Conservation (phyloP, 2,329 filamentous ascomycete genomes). For the Acephala macrosclerotiorum region DNA sequence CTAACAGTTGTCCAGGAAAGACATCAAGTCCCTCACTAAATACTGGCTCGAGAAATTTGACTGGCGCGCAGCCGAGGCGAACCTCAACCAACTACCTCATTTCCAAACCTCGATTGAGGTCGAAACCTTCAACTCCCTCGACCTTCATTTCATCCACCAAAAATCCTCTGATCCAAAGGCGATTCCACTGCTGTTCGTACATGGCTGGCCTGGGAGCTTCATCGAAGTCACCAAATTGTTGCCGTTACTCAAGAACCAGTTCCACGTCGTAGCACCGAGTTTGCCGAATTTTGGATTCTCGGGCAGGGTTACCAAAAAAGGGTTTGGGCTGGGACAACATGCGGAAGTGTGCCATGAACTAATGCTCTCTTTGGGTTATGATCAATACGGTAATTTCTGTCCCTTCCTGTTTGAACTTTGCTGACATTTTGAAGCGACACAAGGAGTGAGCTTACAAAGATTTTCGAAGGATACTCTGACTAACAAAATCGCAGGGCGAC, state of each 20-base stretch:
- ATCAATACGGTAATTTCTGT: conserved; percentile 53
- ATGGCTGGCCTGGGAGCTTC: conserved; percentile 69
- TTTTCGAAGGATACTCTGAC: background rate
- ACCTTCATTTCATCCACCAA: conserved; percentile 71
- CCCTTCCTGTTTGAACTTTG: background rate
- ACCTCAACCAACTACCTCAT: conserved; percentile 38
- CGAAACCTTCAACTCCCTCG: conserved; percentile 63
- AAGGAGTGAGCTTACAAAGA: conserved; percentile 55
- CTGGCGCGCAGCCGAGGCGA: conserved; percentile 36
- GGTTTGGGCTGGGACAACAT: conserved; percentile 66
- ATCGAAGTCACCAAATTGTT: conserved; percentile 70
- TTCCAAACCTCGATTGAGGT: conserved; percentile 52
- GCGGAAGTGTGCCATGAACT: conserved; percentile 70
- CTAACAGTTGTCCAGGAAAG: background rate
- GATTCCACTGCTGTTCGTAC: conserved; percentile 72
- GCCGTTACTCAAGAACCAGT: conserved; percentile 41
- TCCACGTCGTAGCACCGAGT: conserved; percentile 58
- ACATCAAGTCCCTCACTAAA: conserved; percentile 21
- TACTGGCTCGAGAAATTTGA: conserved; percentile 37
- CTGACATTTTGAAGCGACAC: conserved; percentile 48
- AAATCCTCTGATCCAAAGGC: conserved; percentile 59
- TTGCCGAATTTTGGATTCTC: conserved; percentile 61
- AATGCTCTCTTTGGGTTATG: conserved; percentile 72
- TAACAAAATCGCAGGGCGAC: conserved; percentile 5
- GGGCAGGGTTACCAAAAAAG: conserved; percentile 45